phyloP scores from a whole-genome alignment of 345 rosid species.

The Ceriops tagal region DNA sequence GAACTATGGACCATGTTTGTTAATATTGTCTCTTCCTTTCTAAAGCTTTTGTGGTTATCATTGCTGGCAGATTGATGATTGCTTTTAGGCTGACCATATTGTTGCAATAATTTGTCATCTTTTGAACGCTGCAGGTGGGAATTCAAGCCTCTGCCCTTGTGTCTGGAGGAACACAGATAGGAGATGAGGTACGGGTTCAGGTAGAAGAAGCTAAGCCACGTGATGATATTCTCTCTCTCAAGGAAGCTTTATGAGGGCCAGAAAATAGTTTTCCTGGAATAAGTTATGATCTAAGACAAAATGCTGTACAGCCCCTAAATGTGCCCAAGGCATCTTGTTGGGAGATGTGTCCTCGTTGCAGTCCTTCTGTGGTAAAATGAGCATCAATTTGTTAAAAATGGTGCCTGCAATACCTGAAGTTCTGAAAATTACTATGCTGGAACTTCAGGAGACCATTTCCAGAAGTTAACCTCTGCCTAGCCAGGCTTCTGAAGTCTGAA shows the following conservation, averaged over 20 bases:
- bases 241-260: constrained; percentile 45
- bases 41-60: neutral
- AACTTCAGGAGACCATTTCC: neutral
- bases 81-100: neutral
- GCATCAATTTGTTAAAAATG: neutral
- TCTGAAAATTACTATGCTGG: neutral
- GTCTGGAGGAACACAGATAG: constrained; percentile 63
- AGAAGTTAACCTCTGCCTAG: neutral
- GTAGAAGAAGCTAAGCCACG: constrained; percentile 89
- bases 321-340: constrained; percentile 1
- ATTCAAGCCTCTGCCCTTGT: constrained; percentile 77
- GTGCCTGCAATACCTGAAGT: constrained; percentile 2
- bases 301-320: neutral
- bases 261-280: constrained; percentile 10
- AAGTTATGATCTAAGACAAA: constrained; percentile 8
- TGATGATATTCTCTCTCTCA: constrained; percentile 59
- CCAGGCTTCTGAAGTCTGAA: neutral
- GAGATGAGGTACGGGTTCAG: constrained; percentile 75
- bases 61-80: neutral
- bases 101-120: constrained; percentile 6
- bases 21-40: neutral
- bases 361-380: neutral
- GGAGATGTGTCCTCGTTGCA: constrained; percentile 14
- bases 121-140: constrained; percentile 58
- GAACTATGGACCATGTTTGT: too few species aligned